Evolutionary conservation across 2,329 filamentous ascomycete species (phyloP), one percentile per base, ranked within the genome.

Genomic region (Bipolaris victoriae): DNA sequence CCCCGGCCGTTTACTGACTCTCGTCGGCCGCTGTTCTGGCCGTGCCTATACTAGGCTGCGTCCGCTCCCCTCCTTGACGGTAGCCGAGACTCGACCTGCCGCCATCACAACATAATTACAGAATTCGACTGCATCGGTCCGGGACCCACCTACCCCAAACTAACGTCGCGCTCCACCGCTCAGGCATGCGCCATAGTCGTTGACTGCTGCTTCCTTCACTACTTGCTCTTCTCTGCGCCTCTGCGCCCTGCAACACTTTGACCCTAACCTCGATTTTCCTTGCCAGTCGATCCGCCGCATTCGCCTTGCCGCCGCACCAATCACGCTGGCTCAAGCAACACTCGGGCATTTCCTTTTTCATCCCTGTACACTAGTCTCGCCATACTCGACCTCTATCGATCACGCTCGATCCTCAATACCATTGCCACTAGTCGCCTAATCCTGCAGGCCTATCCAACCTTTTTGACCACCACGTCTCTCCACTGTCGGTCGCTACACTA

Each of bases 371-470:
- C 58, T 67, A 65, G 63, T 60, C 45, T 51, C 50, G 52, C 59
- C 54, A 57, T 57, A 57, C 55, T 50, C 57, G 60, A 60, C 56
- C 46, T 40, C 51, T 35, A 47, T 51, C 48, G 29, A 33, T 41
- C 40, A 52, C 54, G 45, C 49, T 55, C 44, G 44, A 48, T 53
- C 52, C 36, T 45, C 49, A 50, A 36, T 15, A 24, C 51, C 49
- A 45, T 65, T 58, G 64, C 63, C 67, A 64, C 66, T 60, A 56
- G 61, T 60, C 60, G 52, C 49, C 52, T 65, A 66, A 65, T 67
- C 64, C 59, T 63, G 55, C 60, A 68, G 69, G 73, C 67, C 88
- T 88, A 85, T 84, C 82, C 82, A 41, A 36, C 35, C 52, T 48
- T 41, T 13, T 40, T 51, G 41, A 36, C 47, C 39, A 52, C 46